Evolutionary conservation across 1,284 basidiomycete genomes (phyloP), one percentile per base, ranked within the genome.

Genomic region (Kwoniella shivajii): DNA sequence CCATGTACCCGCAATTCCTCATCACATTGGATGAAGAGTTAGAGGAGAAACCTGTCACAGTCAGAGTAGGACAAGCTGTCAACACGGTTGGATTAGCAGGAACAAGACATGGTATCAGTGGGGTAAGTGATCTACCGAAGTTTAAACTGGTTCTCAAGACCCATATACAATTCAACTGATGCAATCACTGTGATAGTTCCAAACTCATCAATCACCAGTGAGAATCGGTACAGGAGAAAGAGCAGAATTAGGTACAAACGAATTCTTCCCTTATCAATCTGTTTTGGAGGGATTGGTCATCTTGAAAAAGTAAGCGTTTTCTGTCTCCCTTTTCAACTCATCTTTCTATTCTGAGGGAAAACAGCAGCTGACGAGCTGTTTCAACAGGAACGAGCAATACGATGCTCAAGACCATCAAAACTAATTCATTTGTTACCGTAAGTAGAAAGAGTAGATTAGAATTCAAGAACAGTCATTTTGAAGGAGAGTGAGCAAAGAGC

Each of bases 1-100:
- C 94, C 57, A 99, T 99, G 94, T 96, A 92, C 80, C 96, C 96
- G 24, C 87, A 96, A 56, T 97, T 99, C 88, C 80, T 99, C 67
- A 97, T 99, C 76, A 97, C 94, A 1, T 86, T 99, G 29, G 88
- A 97, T 78, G 94, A 97, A 78, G 84, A 93, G 59, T 85, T 94
- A 54, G 85, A 91, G 66, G 86, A 84, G 69, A 81, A 88, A 60
- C 88, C 92, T 1, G 90, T 96, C 26, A 92, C 91, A 6, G 94
- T 98, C 31, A 88, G 96, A 29, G 96, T 99, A 33, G 95, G 95
- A 38, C 91, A 94, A 81, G 90, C 76, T 3, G 73, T 78, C 61
- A 78, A 78, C 65, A 78, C 77, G 36, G 67, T 78, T 50, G 77
- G 76, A 45, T 56, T 75, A 36, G 77, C 77, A 0, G 77, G 77